Percentiles rank a stretch among this genome's conserved stretches.
These are phyloP conservation scores for Solanum medicagineum DNA, from an alignment of 257 asterid genomes.

Conservation along the genomic window DNA sequence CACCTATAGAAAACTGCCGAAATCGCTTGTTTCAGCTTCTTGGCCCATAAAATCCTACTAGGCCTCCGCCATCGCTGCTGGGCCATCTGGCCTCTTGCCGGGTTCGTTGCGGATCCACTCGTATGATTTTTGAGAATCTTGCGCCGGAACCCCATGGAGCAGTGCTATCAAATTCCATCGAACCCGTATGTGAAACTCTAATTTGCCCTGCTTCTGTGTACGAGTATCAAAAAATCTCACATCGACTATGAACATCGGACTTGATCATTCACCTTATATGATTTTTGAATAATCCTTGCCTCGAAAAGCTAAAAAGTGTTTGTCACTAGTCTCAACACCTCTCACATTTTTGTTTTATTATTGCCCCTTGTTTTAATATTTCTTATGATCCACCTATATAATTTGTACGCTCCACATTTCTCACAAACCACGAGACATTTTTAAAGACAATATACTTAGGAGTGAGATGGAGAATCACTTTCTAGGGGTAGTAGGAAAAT, in stretches of 20 bases:
- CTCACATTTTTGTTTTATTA: neutral
- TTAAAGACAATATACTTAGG: neutral
- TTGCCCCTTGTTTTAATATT: neutral
- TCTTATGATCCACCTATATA: neutral
- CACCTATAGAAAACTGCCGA: no score
- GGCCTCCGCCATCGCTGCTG: fast-evolving
- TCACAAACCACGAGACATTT: neutral
- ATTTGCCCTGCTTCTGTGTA: no score
- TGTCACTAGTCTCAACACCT: neutral
- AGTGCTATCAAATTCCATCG: no score
- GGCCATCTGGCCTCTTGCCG: no score
- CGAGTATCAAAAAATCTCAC: neutral
- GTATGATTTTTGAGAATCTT: no score
- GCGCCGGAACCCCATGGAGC: no score
- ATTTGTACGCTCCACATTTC: neutral
- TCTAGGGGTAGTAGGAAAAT: slow-evolving; percentile 12
- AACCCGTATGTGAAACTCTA: no score
- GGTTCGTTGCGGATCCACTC: no score
- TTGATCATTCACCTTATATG: neutral
- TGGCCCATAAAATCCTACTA: no score
- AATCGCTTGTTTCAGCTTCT: no score
- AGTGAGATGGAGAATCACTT: slow-evolving; percentile 1
- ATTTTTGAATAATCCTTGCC: neutral
- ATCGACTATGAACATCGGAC: neutral
- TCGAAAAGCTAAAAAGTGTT: neutral